phyloP scores from a whole-genome alignment of 805 yeast genomes.

The Wickerhamiella cacticola region DNA sequence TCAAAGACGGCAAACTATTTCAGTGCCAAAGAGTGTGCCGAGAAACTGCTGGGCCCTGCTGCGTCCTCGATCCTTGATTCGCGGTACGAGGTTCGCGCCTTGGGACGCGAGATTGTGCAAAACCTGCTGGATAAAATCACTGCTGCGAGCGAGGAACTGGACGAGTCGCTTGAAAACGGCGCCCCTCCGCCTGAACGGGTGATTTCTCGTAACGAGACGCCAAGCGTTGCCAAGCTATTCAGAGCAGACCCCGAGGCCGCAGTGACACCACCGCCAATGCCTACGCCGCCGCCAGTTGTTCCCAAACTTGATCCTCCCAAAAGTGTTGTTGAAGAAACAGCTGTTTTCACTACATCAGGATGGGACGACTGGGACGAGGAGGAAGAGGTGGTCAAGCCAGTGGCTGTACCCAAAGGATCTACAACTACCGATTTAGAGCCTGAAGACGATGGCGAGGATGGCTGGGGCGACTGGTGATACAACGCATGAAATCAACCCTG shows the following conservation, averaged over 20 bases:
- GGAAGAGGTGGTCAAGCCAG: background rate
- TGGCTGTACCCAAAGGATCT: background rate
- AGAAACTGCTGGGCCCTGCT: slow-evolving; percentile 68
- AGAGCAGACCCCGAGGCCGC: background rate
- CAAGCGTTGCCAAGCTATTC: slow-evolving; percentile 10
- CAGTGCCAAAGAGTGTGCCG: slow-evolving; percentile 62
- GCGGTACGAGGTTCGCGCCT: slow-evolving; percentile 53
- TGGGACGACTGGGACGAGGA: slow-evolving; percentile 9
- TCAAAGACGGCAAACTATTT: slow-evolving; percentile 52
- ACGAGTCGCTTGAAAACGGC: slow-evolving; percentile 17
- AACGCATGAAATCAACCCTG: background rate
- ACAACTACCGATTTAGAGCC: slow-evolving; percentile 7
- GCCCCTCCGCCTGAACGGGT: slow-evolving; percentile 17
- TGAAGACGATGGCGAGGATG: slow-evolving; percentile 10
- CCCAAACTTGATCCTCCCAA: background rate
- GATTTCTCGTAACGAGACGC: slow-evolving; percentile 2
- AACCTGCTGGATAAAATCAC: slow-evolving; percentile 45
- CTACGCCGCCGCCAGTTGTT: background rate
- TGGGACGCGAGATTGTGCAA: slow-evolving; percentile 60
- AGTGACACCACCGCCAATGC: background rate
- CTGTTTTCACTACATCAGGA: slow-evolving; percentile 2
- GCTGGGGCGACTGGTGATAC: slow-evolving; percentile 11
- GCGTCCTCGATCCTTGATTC: slow-evolving; percentile 75
- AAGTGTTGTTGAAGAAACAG: background rate
- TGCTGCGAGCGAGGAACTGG: slow-evolving; percentile 32